phyloP scores from a whole-genome alignment of 768 basidiomycete species.

The Phylloporus sp. region DNA sequence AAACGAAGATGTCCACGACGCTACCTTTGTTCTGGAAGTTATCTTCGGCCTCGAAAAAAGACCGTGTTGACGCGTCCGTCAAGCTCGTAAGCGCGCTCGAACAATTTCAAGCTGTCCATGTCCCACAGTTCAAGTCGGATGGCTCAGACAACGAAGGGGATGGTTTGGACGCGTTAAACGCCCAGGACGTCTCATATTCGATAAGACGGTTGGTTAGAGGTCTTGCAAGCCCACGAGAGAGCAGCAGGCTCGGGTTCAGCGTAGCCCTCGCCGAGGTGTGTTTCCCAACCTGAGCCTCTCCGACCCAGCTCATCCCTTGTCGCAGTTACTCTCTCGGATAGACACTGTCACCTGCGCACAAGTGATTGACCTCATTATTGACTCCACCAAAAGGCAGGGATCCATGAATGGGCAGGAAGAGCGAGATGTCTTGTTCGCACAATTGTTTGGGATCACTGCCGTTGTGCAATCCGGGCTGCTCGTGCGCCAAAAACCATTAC shows the following conservation, averaged over 20 bases:
- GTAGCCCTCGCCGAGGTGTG: slow-evolving; percentile 92
- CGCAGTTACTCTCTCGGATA: slow-evolving; percentile 73
- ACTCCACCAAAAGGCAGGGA: slow-evolving; percentile 65
- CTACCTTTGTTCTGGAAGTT: slow-evolving; percentile 93
- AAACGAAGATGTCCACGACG: slow-evolving; percentile 69
- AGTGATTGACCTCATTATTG: slow-evolving; percentile 70
- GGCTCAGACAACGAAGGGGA: slow-evolving; percentile 42
- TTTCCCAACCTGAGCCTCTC: background rate
- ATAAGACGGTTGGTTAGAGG: slow-evolving; percentile 84
- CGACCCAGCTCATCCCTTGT: slow-evolving; percentile 3
- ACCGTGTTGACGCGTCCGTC: slow-evolving; percentile 80
- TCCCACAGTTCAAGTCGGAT: slow-evolving; percentile 43
- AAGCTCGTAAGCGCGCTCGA: slow-evolving; percentile 79
- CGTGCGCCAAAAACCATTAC: slow-evolving; percentile 54
- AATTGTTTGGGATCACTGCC: slow-evolving; percentile 84
- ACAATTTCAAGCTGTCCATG: slow-evolving; percentile 73
- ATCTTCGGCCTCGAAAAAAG: slow-evolving; percentile 74
- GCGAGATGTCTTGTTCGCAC: slow-evolving; percentile 87
- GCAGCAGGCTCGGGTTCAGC: slow-evolving; percentile 91
- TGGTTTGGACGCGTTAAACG: slow-evolving; percentile 64
- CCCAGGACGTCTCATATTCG: slow-evolving; percentile 91
- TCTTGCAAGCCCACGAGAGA: slow-evolving; percentile 87
- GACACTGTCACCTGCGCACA: slow-evolving; percentile 74
- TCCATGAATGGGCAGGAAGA: slow-evolving; percentile 90
- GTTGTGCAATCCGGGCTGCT: slow-evolving; percentile 84